Evolutionary conservation across 208 protist genomes (phyloP).

Genomic region (Leishmania guyanensis): DNA sequence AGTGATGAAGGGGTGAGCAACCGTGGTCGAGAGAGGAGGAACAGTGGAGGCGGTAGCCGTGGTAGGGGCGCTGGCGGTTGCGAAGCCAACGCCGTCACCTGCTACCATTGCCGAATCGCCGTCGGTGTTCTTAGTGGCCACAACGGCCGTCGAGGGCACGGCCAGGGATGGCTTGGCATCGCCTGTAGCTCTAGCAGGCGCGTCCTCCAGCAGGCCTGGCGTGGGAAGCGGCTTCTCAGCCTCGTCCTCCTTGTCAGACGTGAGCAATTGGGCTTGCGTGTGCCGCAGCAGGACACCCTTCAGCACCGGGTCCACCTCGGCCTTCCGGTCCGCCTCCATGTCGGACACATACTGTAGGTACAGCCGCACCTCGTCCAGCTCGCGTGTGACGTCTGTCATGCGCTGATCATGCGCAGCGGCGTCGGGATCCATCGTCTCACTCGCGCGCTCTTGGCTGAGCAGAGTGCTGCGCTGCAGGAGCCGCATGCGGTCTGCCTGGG

Average conservation of each 20-base stretch:
- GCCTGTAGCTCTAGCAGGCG: not conserved
- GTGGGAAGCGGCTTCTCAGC: not conserved
- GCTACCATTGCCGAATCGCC: not conserved
- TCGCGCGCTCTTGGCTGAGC: constrained; percentile 53
- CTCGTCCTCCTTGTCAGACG: not conserved
- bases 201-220: constrained; percentile 13
- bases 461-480: constrained; percentile 46
- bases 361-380: constrained; percentile 70
- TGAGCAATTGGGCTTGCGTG: constrained; percentile 10
- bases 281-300: constrained; percentile 57
- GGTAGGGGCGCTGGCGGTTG: not conserved
- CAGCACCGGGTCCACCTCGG: constrained; percentile 75
- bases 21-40: constrained; percentile 25
- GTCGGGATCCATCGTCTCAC: constrained; percentile 67
- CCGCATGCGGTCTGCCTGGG: constrained; percentile 74
- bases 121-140: not conserved
- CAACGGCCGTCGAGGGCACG: not conserved
- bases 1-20: constrained; percentile 67
- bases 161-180: not conserved
- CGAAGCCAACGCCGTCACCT: not conserved
- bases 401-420: constrained; percentile 39
- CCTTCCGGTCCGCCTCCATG: constrained; percentile 65
- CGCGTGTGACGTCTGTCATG: constrained; percentile 39
- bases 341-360: constrained; percentile 64
- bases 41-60: not conserved